These are phyloP conservation scores for Gastrodia elata DNA, from an alignment of 106 monocot species.

Conservation along the genomic window DNA sequence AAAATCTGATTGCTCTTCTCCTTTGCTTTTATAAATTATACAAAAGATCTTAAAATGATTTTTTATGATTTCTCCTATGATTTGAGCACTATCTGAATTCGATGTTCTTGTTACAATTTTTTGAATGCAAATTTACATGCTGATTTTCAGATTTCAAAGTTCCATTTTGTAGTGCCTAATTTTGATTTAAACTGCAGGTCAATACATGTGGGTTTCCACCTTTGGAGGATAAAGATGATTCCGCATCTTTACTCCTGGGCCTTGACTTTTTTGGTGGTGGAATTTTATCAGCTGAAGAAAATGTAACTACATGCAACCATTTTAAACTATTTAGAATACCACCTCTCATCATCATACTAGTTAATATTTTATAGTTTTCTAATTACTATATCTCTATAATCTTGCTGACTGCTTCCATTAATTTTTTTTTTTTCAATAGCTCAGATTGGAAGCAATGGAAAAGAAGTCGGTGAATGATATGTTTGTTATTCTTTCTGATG, in stretches of 20 bases:
- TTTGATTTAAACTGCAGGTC: constrained; percentile 40
- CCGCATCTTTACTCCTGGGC: constrained; percentile 68
- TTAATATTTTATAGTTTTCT: not conserved
- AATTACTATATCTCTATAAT: not conserved
- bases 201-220: constrained; percentile 98
- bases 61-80: not conserved
- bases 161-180: not conserved
- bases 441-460: constrained; percentile 57
- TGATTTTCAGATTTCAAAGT: not conserved
- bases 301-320: constrained; percentile 30
- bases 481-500: constrained; percentile 98
- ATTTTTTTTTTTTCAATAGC: constrained; percentile 26
- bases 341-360: not conserved
- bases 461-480: constrained; percentile 95
- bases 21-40: too few species aligned
- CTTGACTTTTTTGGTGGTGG: constrained; percentile 94
- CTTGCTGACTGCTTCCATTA: constrained; percentile 4
- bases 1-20: too few species aligned
- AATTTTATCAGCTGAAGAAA: constrained; percentile 71
- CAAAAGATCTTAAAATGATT: too few species aligned
- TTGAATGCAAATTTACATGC: not conserved
- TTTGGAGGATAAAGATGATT: constrained; percentile 78
- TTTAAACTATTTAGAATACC: not conserved
- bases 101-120: constrained; percentile 3
- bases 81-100: not conserved